These are phyloP conservation scores for Pulveroboletus sp. DNA, from an alignment of 768 basidiomycete genomes.

Conservation along the genomic window DNA sequence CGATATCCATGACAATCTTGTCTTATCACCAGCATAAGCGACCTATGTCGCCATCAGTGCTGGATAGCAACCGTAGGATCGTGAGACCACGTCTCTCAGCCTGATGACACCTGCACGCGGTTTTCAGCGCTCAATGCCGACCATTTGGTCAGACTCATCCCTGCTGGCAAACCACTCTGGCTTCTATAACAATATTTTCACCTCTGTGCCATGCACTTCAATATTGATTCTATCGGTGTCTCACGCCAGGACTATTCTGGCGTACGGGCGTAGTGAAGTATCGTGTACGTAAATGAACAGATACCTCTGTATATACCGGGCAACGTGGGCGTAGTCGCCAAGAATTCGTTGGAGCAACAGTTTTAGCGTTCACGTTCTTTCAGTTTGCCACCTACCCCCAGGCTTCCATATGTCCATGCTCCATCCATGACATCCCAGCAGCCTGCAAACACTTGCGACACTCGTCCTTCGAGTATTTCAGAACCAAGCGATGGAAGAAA, in stretches of 20 bases:
- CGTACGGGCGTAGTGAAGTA: not conserved
- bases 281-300: slow-evolving; percentile 7
- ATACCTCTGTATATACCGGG: not conserved
- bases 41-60: slow-evolving; percentile 6
- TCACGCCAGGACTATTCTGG: not conserved
- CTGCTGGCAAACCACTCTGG: not conserved
- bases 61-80: not conserved
- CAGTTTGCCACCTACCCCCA: not conserved
- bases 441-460: slow-evolving; percentile 4
- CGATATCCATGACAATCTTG: no score
- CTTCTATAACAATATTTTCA: not conserved
- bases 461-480: slow-evolving; percentile 1
- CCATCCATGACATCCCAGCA: slow-evolving; percentile 14
- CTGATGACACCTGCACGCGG: slow-evolving; percentile 1
- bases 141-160: no score
- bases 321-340: not conserved
- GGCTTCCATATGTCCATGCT: slow-evolving; percentile 4
- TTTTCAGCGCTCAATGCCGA: no score
- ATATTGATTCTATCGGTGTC: no score
- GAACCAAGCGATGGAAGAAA: slow-evolving; percentile 9
- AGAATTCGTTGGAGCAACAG: slow-evolving; percentile 4
- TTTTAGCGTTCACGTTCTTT: not conserved
- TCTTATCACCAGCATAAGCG: slow-evolving; percentile 12
- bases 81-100: slow-evolving; percentile 13
- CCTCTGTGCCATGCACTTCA: not conserved